Evolutionary conservation across 129 eudicot species (phyloP).

Genomic region (Apium graveolens): DNA sequence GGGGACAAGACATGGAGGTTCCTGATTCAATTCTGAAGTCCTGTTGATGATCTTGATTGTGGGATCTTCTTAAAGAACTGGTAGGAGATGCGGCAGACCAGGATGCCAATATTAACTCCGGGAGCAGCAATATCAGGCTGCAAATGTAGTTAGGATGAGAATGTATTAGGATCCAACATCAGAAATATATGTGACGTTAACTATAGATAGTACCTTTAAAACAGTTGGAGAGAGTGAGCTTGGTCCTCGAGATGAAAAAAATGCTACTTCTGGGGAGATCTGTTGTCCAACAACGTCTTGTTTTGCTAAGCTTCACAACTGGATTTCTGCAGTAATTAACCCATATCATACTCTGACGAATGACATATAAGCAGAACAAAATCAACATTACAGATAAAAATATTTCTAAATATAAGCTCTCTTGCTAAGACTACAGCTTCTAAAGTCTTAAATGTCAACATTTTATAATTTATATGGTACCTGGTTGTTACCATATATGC

Average conservation of each 20-base stretch:
- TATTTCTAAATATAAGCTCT: neutral
- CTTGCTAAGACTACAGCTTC: neutral
- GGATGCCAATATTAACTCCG: constrained; percentile 48
- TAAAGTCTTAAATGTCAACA: neutral
- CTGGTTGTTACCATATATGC: constrained; percentile 33
- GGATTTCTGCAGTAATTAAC: constrained; percentile 22
- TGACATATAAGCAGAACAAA: neutral
- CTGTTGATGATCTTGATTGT: constrained; percentile 9
- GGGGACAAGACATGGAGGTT: constrained; percentile 58
- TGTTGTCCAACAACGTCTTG: constrained; percentile 37
- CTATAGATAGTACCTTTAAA: constrained; percentile 32
- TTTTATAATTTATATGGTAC: constrained; percentile 10
- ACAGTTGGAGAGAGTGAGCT: constrained; percentile 51
- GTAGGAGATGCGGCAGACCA: constrained; percentile 34
- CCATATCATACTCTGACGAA: neutral
- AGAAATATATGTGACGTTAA: neutral
- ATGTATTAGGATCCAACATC: neutral
- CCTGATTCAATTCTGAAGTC: constrained; percentile 37
- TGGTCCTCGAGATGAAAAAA: constrained; percentile 53
- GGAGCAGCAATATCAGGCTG: constrained; percentile 68
- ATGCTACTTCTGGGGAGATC: constrained; percentile 41
- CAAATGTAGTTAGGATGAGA: neutral
- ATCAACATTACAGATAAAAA: neutral
- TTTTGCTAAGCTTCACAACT: constrained; percentile 27
- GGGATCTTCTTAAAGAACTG: neutral